phyloP scores from a whole-genome alignment of 305 asterid genomes.

The Fraxinus platypoda region DNA sequence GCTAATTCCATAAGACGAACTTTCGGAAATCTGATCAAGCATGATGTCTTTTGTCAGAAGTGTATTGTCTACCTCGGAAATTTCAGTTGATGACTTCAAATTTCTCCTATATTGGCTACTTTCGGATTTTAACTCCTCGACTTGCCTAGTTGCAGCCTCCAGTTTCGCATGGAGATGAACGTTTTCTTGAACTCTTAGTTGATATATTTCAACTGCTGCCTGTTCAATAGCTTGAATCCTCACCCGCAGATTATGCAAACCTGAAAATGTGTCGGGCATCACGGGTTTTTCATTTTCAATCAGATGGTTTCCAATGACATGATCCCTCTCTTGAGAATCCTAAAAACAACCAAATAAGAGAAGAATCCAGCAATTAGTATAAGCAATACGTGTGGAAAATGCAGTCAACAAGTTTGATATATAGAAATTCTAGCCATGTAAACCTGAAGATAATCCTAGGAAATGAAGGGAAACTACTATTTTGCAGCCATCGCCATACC shows the following conservation, averaged over 20 bases:
- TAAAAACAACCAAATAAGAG: constrained; percentile 27
- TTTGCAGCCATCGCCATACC: background rate
- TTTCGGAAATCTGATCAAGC: constrained; percentile 85
- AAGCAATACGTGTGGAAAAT: background rate
- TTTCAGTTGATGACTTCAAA: constrained; percentile 52
- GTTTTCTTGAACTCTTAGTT: constrained; percentile 55
- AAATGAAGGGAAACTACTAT: constrained; percentile 1
- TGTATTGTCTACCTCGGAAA: constrained; percentile 58
- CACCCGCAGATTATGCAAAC: constrained; percentile 49
- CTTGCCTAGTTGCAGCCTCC: constrained; percentile 59
- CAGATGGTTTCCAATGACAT: constrained; percentile 17
- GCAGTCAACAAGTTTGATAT: constrained; percentile 5
- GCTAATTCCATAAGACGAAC: constrained; percentile 61
- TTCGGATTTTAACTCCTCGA: constrained; percentile 65
- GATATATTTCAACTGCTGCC: constrained; percentile 52
- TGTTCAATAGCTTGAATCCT: constrained; percentile 61
- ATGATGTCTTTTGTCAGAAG: constrained; percentile 87
- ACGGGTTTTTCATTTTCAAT: constrained; percentile 30
- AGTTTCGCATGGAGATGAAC: constrained; percentile 53
- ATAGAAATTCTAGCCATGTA: background rate
- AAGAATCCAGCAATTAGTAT: constrained; percentile 9
- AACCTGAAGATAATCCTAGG: background rate
- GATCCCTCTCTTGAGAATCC: constrained; percentile 39
- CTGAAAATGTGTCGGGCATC: constrained; percentile 31
- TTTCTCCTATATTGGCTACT: constrained; percentile 47